Evolutionary conservation across 192 early-diverging fungal genomes (phyloP), one percentile per base, ranked within the genome.

Genomic region (Dissophora globulifera): DNA sequence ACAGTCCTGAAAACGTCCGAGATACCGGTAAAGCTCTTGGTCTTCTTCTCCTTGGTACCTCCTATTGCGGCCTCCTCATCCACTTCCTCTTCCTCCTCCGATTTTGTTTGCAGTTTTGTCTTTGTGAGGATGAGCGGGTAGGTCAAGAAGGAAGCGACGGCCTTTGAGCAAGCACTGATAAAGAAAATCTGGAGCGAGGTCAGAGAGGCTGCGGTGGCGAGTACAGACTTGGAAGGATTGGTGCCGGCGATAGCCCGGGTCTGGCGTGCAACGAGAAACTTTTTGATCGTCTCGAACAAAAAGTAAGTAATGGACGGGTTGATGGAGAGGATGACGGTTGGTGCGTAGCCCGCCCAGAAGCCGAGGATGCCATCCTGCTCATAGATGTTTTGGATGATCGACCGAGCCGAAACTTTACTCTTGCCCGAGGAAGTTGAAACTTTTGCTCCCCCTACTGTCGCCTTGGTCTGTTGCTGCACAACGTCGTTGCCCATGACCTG

Each of bases 261-360:
- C 53, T 64, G 58, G 19, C 38, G 48, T 13, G 15, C 69, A 30
- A 53, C 53, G 33, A 70, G 65, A 38, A 38, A 48, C 41, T 31
- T 61, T 40, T 81, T 84, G 31, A 84, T 48, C 25, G 79, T 78
- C 59, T 84, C 83, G 29, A 84, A 84, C 29, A 82, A 57, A 50
- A 84, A 84, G 30, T 84, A 84, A 19, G 83, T 84, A 66, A 84
- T 81, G 6, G 83, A 84, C 8, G 83, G 83, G 49, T 84, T 84
- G 50, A 71, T 74, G 22, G 79, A 79, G 2, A 84, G 58, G 23
- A 82, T 72, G 26, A 82, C 78, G 4, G 83, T 82, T 5, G 83
- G 81, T 23, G 79, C 78, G 42, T 84, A 84, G 1, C 59, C 59
- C 48, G 62, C 50, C 83, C 83, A 84, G 62, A 84, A 84, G 2